These are phyloP conservation scores for Lecanicillium sp. DNA, from an alignment of 2,329 filamentous ascomycete species.

Conservation along the genomic window DNA sequence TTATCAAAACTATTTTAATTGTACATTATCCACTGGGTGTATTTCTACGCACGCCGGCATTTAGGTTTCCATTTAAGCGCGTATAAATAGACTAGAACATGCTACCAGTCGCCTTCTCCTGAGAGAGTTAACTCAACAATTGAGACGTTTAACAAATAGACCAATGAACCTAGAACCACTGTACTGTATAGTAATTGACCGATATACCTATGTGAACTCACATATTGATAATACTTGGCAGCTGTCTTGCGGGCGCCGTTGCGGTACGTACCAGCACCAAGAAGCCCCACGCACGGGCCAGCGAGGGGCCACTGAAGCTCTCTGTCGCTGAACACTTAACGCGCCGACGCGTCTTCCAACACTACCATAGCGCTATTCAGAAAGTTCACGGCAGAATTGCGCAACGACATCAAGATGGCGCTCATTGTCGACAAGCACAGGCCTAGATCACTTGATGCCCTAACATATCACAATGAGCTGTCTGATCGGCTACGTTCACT, in stretches of 20 bases:
- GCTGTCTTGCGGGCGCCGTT: too few species aligned
- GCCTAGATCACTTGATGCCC: slow-evolving; percentile 63
- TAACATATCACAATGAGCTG: slow-evolving; percentile 84
- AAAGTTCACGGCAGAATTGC: slow-evolving; percentile 9
- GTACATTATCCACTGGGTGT: slow-evolving; percentile 7
- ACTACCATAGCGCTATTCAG: slow-evolving; percentile 15
- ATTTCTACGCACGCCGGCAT: neutral
- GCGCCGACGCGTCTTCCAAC: slow-evolving; percentile 17
- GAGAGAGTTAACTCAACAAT: too few species aligned
- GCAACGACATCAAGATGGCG: slow-evolving; percentile 39
- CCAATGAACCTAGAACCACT: too few species aligned
- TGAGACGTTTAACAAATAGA: too few species aligned
- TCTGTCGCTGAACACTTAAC: slow-evolving; percentile 7
- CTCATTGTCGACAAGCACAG: slow-evolving; percentile 66
- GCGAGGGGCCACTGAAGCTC: neutral
- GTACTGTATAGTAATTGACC: too few species aligned
- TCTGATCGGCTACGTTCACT: slow-evolving; percentile 80
- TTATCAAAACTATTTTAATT: slow-evolving; percentile 14
- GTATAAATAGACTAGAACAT: too few species aligned
- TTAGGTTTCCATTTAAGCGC: too few species aligned
- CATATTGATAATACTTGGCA: too few species aligned
- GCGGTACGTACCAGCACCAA: neutral
- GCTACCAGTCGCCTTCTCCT: too few species aligned
- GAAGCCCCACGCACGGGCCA: neutral
- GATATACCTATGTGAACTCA: too few species aligned